Evolutionary conservation across 1,284 basidiomycete species (phyloP), one percentile per base, ranked within the genome.

Genomic region (Cystobasidium sp.): DNA sequence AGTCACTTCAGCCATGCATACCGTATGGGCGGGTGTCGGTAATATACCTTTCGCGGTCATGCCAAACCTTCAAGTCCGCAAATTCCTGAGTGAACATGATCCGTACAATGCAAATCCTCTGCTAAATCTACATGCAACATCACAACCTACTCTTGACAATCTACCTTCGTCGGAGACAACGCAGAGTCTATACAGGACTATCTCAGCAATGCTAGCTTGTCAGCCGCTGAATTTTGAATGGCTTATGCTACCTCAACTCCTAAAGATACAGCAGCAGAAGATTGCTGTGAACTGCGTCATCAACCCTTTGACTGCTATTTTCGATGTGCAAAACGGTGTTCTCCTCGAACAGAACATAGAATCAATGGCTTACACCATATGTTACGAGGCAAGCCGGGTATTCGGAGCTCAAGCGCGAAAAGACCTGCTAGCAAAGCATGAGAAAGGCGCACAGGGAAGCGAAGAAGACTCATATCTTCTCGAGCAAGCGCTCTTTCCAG

Each of bases 221-320:
- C 82, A 86, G 12, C 82, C 84, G 7, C 87, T 97, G 58, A 83
- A 87, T 16, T 84, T 88, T 7, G 82, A 83, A 0, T 93, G 94
- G 89, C 84, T 86, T 39, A 87, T 91, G 0, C 88, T 92, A 77
- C 84, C 87, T 1, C 85, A 89, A 18, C 83, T 96, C 22, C 89
- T 94, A 77, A 84, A 89, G 43, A 84, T 86, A 6, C 87, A 94
- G 82, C 88, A 92, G 43, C 88, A 88, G 76, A 97, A 96, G 83
- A 84, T 97, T 67, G 92, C 91, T 44, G 88, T 93, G 77, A 95
- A 97, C 81, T 86, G 90, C 14, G 87, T 90, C 79, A 88, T 98
- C 83, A 96, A 97, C 80, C 90, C 95, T 0, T 85, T 98, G 76
- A 93, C 94, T 0, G 91, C 93, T 0, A 82, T 97, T 18, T 84